Base-by-base conservation (phyloP, 306 rosid species). In the Ammopiptanthus mongolicus region DNA sequence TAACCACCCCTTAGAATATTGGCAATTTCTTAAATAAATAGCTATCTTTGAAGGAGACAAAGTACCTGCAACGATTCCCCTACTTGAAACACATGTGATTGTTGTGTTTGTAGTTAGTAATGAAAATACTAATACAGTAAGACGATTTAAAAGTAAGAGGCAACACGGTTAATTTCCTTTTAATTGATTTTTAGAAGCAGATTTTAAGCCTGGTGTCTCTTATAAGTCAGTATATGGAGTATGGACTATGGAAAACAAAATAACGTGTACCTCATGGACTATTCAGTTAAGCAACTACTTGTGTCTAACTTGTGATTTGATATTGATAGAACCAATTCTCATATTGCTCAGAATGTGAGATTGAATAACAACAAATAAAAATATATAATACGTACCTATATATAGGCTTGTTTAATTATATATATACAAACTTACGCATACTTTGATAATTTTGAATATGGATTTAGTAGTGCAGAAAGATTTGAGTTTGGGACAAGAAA, bases 1-100 rank as follows among this genome's bases (percentile, higher is more conserved):
- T 76, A 84, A 90, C 86, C 90, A 59, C 76, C 68, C 59, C 46
- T 74, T 80, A 29, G 65, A 76, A 65, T 68, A 86, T 47, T 79
- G 83, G 74, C 73, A 78, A 81, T 85, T 80, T 76, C 79, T 84
- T 65, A 57, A 71, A 77, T 60, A 76, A 86, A 70, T 70, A 78
- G 88, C 84, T 81, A 75, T 77, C 73, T 57, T 52, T 78, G 91
- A 92, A 73, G 67, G 80, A 57, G 96, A 90, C 97, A 15, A 81
- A 62, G 74, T 46, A 92, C 90, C 96, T 19, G 81, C 75, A 67
- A 81, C 11, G 3, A 65, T 50, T 71, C 11, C 55, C 25, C 14
- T 69, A 25, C 13, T 78, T 51, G 76, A 31, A 60, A 73, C 46
- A 36, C 75, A 47, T 73, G 80, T 73, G 69, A 51, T 51, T 21